phyloP scores from a whole-genome alignment of 768 basidiomycete species.

The Psilocybe subaeruginosa region DNA sequence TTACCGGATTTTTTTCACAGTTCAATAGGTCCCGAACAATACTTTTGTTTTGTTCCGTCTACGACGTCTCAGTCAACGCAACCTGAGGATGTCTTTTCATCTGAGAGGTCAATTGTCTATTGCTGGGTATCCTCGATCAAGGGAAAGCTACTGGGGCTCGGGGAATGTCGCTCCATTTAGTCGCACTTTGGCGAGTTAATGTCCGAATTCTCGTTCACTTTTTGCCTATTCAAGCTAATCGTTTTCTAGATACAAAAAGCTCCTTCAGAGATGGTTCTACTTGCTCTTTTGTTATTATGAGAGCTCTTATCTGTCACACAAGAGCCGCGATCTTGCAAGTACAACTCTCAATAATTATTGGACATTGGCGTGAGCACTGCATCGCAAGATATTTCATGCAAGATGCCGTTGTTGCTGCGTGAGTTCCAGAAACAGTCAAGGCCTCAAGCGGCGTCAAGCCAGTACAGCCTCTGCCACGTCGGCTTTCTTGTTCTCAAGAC shows the following conservation, averaged over 20 bases:
- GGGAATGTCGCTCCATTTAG: slow-evolving; percentile 1
- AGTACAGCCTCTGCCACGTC: slow-evolving; percentile 1
- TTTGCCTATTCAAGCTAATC: slow-evolving; percentile 13
- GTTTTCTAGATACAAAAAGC: slow-evolving; percentile 1
- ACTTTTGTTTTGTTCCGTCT: not conserved
- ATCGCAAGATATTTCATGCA: not conserved
- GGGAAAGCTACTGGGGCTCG: not conserved
- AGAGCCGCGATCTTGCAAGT: not conserved
- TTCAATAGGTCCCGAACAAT: not conserved
- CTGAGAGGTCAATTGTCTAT: not conserved
- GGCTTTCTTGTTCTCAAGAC: not conserved
- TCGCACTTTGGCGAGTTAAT: not conserved
- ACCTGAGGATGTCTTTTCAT: not conserved
- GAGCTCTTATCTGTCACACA: not conserved
- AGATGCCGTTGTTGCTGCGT: not conserved
- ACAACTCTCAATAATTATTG: not conserved
- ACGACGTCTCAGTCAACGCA: not conserved
- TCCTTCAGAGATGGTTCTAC: not conserved
- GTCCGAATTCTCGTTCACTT: slow-evolving; percentile 10
- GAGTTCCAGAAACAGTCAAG: not conserved
- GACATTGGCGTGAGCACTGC: no score
- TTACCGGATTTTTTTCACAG: not conserved
- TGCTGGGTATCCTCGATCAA: not conserved
- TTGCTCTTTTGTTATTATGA: not conserved
- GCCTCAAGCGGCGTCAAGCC: not conserved